Evolutionary conservation across 257 asterid species (phyloP).

Genomic region (Solanum commersonii): DNA sequence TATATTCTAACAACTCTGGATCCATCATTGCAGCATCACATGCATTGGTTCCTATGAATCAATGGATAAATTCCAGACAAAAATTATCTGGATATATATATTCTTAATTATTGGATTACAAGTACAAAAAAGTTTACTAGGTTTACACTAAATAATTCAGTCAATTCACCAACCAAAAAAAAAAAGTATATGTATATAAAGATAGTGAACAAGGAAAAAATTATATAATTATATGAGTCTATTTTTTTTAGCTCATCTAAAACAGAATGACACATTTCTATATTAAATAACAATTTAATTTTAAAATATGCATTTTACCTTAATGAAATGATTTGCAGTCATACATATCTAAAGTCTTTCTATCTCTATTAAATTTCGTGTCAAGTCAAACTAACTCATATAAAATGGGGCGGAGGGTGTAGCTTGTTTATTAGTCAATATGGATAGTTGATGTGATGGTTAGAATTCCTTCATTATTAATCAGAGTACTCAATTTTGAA

Average conservation of each 20-base stretch:
- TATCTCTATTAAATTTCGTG: accelerated
- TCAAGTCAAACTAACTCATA: neutral
- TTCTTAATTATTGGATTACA: neutral
- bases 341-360: too few species aligned
- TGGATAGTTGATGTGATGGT: neutral
- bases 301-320: too few species aligned
- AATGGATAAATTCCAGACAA: neutral
- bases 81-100: neutral
- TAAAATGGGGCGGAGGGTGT: accelerated
- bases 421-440: neutral
- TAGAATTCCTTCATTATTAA: too few species aligned
- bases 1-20: neutral
- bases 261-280: too few species aligned
- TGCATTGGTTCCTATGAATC: neutral
- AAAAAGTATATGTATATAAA: neutral
- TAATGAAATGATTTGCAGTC: too few species aligned
- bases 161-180: neutral
- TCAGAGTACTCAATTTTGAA: neutral
- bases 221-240: too few species aligned
- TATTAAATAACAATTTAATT: too few species aligned
- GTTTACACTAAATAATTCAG: neutral
- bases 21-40: neutral
- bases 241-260: too few species aligned
- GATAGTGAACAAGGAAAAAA: neutral
- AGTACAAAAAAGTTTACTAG: neutral